Conservation (phyloP, 768 basidiomycete species). For the Leccinum boreale region DNA sequence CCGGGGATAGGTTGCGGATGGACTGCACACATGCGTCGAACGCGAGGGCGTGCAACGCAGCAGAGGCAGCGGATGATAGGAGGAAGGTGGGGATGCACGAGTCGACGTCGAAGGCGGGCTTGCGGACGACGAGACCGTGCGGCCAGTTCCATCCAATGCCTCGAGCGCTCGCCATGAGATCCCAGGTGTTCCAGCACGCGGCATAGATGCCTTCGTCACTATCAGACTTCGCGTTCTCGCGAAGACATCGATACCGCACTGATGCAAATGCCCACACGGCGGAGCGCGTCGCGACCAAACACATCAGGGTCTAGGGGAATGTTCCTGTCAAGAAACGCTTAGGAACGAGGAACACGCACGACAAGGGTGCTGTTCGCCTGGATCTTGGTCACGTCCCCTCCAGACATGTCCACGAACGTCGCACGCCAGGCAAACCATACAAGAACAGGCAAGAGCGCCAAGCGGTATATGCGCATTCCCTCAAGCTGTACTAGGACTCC, state of each 20-base stretch:
- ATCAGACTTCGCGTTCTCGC: background rate
- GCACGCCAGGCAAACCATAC: slow-evolving; percentile 45
- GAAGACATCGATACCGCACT: slow-evolving; percentile 12
- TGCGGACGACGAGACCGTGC: slow-evolving; percentile 16
- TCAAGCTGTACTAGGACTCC: slow-evolving; percentile 51
- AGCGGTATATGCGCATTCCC: slow-evolving; percentile 40
- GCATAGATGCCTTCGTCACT: slow-evolving; percentile 2
- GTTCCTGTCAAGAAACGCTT: background rate
- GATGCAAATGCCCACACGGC: slow-evolving; percentile 21
- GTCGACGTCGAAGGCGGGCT: slow-evolving; percentile 1
- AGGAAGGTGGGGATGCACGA: slow-evolving; percentile 14
- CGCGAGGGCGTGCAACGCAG: slow-evolving; percentile 9
- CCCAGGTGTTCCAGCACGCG: slow-evolving; percentile 28
- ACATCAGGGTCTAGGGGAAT: slow-evolving; percentile 14
- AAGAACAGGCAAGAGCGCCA: slow-evolving; percentile 47
- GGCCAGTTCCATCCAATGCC: slow-evolving; percentile 31
- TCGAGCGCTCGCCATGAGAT: slow-evolving; percentile 22
- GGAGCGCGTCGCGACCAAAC: slow-evolving; percentile 12
- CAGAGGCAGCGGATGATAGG: background rate
- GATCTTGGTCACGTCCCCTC: slow-evolving; percentile 10
- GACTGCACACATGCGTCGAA: slow-evolving; percentile 15
- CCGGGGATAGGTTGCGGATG: slow-evolving; percentile 34
- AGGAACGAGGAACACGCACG: slow-evolving; percentile 13
- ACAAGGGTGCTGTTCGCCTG: slow-evolving; percentile 16
- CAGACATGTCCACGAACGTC: slow-evolving; percentile 21